Conservation (phyloP, 805 yeast species). For the Schizosaccharomyces octosporus region DNA sequence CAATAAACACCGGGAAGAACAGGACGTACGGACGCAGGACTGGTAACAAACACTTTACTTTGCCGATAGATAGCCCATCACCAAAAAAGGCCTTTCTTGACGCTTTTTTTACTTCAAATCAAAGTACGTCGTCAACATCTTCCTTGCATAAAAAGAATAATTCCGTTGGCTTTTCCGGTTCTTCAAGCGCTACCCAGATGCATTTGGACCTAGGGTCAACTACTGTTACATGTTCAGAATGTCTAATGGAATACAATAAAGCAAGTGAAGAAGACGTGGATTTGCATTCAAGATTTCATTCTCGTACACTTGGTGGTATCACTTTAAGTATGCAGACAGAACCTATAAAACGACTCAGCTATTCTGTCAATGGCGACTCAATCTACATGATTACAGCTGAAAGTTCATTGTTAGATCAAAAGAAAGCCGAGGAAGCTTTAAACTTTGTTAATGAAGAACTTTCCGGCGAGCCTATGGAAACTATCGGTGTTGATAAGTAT, state of each 20-base stretch:
- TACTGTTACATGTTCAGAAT: not conserved
- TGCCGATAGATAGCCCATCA: not conserved
- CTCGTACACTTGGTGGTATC: not conserved
- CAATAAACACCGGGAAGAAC: not conserved
- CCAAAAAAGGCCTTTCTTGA: not conserved
- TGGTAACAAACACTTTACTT: not conserved
- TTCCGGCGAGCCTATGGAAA: not conserved
- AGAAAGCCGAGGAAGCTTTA: not conserved
- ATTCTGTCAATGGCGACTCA: not conserved
- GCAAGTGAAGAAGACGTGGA: not conserved
- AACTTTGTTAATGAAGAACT: not conserved
- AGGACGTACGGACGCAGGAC: not conserved
- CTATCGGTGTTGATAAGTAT: not conserved
- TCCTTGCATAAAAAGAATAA: not conserved
- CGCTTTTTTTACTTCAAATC: not conserved
- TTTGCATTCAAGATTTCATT: not conserved
- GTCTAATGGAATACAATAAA: not conserved
- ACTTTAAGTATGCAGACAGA: not conserved
- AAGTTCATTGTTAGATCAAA: not conserved
- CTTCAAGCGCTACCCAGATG: not conserved
- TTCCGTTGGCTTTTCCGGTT: not conserved
- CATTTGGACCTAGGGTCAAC: not conserved
- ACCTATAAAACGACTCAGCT: not conserved
- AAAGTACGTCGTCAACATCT: not conserved
- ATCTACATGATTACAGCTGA: not conserved